Conservation (phyloP, 352 stramenopile species). For the Phytophthora pluvialis region DNA sequence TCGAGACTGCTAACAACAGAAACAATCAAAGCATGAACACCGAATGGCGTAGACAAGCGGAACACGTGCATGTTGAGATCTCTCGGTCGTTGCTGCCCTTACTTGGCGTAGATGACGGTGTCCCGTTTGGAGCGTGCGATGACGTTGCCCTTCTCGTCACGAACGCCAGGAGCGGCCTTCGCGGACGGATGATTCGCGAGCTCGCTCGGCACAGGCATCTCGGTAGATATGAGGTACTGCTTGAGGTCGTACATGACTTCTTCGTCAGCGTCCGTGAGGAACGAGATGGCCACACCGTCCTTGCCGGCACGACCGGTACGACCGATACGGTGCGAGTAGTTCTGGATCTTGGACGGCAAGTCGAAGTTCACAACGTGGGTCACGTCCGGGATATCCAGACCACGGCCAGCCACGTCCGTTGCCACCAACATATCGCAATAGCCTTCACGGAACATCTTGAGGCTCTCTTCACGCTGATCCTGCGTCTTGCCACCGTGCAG, state of each 20-base stretch:
- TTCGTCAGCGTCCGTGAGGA: constrained; percentile 98
- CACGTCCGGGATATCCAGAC: constrained; percentile 98
- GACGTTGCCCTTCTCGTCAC: constrained; percentile 88
- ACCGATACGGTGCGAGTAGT: constrained; percentile 98
- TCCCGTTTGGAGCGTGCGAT: constrained; percentile 88
- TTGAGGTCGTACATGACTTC: constrained; percentile 98
- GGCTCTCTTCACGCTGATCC: constrained; percentile 93
- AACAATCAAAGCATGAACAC: constrained; percentile 11
- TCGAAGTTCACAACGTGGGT: constrained; percentile 99
- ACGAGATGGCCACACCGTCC: constrained; percentile 96
- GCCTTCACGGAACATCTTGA: constrained; percentile 91
- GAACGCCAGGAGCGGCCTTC: constrained; percentile 81
- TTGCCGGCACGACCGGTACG: constrained; percentile 98
- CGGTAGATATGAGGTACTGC: constrained; percentile 96
- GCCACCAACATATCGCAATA: constrained; percentile 92
- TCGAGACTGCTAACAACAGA: constrained; percentile 15
- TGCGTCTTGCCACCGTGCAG: constrained; percentile 98
- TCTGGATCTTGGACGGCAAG: constrained; percentile 97
- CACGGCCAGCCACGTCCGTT: constrained; percentile 95
- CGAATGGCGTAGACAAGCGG: constrained; percentile 8
- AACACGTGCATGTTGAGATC: neutral
- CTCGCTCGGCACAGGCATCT: constrained; percentile 93
- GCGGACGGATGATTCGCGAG: constrained; percentile 94
- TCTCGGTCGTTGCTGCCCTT: constrained; percentile 12
- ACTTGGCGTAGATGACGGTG: constrained; percentile 90